Conservation (phyloP, 495 filamentous ascomycete species). For the Lichina pygmaea region DNA sequence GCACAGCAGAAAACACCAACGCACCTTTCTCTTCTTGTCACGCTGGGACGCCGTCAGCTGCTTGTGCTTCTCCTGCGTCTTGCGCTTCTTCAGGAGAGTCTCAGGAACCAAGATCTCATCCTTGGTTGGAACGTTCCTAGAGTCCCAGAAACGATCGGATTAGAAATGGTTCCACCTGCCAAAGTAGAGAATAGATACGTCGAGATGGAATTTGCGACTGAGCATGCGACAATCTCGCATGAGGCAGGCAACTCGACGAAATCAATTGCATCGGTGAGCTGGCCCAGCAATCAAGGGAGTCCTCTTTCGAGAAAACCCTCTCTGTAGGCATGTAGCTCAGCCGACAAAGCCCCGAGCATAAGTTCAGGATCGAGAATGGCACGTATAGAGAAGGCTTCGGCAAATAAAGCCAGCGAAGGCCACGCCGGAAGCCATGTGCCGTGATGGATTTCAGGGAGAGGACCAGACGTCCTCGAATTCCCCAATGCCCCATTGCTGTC, state of each 20-base stretch:
- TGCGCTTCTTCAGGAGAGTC: slow-evolving; percentile 99
- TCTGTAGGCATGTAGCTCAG: slow-evolving; percentile 21
- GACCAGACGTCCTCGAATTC: too few relatives aligned
- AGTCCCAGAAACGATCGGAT: slow-evolving; percentile 23
- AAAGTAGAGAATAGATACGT: slow-evolving; percentile 30
- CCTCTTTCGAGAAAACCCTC: background rate
- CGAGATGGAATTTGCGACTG: slow-evolving; percentile 72
- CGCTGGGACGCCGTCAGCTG: slow-evolving; percentile 58
- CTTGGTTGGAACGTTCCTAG: slow-evolving; percentile 61
- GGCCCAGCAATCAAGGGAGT: background rate
- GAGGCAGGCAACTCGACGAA: slow-evolving; percentile 42
- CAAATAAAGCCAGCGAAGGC: too few relatives aligned
- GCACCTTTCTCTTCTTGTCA: slow-evolving; percentile 71
- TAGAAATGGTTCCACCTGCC: slow-evolving; percentile 40
- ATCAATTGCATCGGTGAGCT: slow-evolving; percentile 55
- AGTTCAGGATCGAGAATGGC: slow-evolving; percentile 21
- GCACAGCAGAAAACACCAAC: slow-evolving; percentile 13
- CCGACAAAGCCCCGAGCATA: slow-evolving; percentile 55
- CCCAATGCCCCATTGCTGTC: too few relatives aligned
- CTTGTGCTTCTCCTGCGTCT: slow-evolving; percentile 94
- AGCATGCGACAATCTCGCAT: slow-evolving; percentile 70
- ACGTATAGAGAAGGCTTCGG: too few relatives aligned
- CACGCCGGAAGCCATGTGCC: too few relatives aligned
- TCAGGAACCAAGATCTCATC: slow-evolving; percentile 89
- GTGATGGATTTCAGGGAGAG: too few relatives aligned